Conservation (phyloP, 2,329 filamentous ascomycete species). For the Cytospora piceae region DNA sequence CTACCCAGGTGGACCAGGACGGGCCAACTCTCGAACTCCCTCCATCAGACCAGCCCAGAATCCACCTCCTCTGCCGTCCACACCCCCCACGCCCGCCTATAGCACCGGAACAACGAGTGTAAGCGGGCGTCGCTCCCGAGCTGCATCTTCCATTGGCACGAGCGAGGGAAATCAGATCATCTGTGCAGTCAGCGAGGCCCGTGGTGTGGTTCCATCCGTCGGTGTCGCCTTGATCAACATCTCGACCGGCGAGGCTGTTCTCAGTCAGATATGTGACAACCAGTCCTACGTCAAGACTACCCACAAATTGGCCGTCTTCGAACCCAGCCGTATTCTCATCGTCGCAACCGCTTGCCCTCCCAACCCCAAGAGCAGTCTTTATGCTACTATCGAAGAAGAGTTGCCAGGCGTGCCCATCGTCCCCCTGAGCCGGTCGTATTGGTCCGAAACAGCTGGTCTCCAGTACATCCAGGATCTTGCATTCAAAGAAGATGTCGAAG, state of each 20-base stretch:
- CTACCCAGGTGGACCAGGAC: not conserved
- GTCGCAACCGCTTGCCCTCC: conserved; percentile 69
- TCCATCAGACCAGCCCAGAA: not conserved
- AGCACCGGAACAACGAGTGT: conserved; percentile 39
- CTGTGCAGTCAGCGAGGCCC: conserved; percentile 87
- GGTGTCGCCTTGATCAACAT: conserved; percentile 88
- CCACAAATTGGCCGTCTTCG: conserved; percentile 81
- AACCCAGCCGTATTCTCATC: conserved; percentile 79
- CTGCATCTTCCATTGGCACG: conserved; percentile 47
- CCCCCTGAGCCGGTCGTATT: conserved; percentile 75
- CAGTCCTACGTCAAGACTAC: conserved; percentile 89
- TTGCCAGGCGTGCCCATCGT: conserved; percentile 65
- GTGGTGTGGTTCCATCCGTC: conserved; percentile 82
- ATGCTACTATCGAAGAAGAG: conserved; percentile 73
- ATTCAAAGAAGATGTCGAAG: conserved; percentile 77
- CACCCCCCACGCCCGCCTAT: conserved; percentile 14
- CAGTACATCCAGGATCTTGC: conserved; percentile 81
- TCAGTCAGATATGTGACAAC: conserved; percentile 91
- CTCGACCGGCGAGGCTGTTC: conserved; percentile 78
- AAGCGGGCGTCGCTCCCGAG: conserved; percentile 51
- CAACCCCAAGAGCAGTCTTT: conserved; percentile 72
- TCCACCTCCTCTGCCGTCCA: not conserved
- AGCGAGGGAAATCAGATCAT: conserved; percentile 70
- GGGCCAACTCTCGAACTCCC: not conserved
- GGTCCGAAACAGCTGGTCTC: conserved; percentile 78